Base-by-base conservation (phyloP, 2,329 filamentous ascomycete genomes). In the Xylariaceae sp. region DNA sequence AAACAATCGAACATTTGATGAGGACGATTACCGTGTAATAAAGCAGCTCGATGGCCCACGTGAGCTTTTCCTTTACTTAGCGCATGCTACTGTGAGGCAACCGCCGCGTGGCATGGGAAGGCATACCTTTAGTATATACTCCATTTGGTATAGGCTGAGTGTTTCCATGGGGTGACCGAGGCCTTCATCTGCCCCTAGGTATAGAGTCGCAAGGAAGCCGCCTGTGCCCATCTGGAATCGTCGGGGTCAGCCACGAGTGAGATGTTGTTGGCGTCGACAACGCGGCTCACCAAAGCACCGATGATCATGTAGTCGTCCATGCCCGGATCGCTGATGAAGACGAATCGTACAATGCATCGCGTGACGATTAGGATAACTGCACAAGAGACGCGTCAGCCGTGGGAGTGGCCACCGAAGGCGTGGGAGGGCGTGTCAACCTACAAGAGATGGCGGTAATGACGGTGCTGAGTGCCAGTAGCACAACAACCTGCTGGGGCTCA, bases 1-100 rank as follows among this genome's bases (percentile, higher is more conserved):
- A 57, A 2, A 68, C 48, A 19, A 69, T 64, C 0, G 64, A 68
- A 0, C 57, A 49, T 40, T 70, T 69, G 31, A 67, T 56, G 13
- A 52, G 49, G 11, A 52, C 53, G 7, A 68, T 38, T 13, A 56
- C 57, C 9, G 52, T 38, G 18, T 64, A 65, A 40, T 68, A 69
- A 15, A 61, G 53, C 25, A 64, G 42, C 21, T 65, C 56, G 2
- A 64, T 57, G 4, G 54, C 59, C 12, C 46, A 45, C 7, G 38
- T 41, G 5, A 26, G 31, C 47, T 50, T 33, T 23, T 23, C 21
- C n/a, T n/a, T n/a, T n/a, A n/a, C n/a, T n/a, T n/a, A n/a, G n/a
- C n/a, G n/a, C n/a, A n/a, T n/a, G n/a, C n/a, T n/a, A n/a, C n/a
- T 23, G 21, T 23, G 8, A 23, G 21, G 8, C 21, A 23, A 8